phyloP scores from a whole-genome alignment of 805 yeast species.

The Nakazawaea siamensis region DNA sequence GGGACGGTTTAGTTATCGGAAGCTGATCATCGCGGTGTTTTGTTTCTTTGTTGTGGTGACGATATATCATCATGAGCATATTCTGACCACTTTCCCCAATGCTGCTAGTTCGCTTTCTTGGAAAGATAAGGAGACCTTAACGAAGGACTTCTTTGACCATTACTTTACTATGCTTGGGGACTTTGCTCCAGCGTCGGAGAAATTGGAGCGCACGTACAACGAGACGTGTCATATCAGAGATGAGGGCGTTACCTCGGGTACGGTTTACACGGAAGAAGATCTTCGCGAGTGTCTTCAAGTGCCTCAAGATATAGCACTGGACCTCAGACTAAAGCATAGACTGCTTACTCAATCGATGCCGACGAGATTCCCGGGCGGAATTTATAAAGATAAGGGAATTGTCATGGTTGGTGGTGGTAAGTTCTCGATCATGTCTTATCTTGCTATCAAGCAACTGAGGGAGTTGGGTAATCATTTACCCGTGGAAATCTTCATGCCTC shows the following conservation, averaged over 20 bases:
- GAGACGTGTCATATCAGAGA: not conserved
- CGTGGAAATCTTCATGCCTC: constrained; percentile 40
- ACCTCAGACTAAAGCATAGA: constrained; percentile 38
- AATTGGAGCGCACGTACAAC: not conserved
- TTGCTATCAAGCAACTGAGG: constrained; percentile 41
- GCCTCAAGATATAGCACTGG: not conserved
- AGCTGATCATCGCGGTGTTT: too few relatives aligned
- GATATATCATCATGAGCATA: too few relatives aligned
- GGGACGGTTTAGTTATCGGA: too few relatives aligned
- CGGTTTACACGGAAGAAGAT: not conserved
- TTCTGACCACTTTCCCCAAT: too few relatives aligned
- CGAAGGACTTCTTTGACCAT: not conserved
- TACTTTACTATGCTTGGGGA: not conserved
- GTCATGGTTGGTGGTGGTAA: constrained; percentile 72
- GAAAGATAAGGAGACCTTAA: too few relatives aligned
- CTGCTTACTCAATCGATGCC: constrained; percentile 34
- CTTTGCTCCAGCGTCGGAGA: not conserved
- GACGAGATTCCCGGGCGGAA: constrained; percentile 24
- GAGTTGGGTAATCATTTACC: constrained; percentile 39
- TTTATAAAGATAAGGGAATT: constrained; percentile 49
- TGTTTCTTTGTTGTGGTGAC: too few relatives aligned
- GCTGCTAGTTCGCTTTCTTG: too few relatives aligned
- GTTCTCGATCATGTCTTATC: constrained; percentile 53
- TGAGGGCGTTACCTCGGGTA: not conserved
- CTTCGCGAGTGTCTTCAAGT: constrained; percentile 36